These are phyloP conservation scores for Kurtzmaniella natalensis DNA, from an alignment of 1,139 yeast species.

Conservation along the genomic window DNA sequence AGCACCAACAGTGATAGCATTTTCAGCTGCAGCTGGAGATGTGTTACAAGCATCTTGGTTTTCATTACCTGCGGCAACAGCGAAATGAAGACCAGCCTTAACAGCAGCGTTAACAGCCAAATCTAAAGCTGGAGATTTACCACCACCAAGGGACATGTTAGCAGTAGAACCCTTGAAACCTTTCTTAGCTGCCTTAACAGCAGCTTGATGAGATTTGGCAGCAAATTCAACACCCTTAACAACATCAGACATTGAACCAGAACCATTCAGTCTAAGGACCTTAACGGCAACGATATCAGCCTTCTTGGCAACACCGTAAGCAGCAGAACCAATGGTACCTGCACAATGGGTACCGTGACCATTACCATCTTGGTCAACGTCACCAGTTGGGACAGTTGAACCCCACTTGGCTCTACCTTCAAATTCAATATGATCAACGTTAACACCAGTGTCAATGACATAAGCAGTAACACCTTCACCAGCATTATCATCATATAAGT, in stretches of 20 bases:
- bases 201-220: constrained; percentile 57
- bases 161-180: constrained; percentile 85
- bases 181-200: constrained; percentile 51
- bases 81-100: constrained; percentile 74
- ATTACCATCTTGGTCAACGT: constrained; percentile 80
- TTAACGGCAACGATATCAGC: constrained; percentile 74
- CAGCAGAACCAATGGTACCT: constrained; percentile 72
- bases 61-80: constrained; percentile 89
- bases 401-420: constrained; percentile 96
- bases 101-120: constrained; percentile 83
- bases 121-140: constrained; percentile 76
- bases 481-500: constrained; percentile 75
- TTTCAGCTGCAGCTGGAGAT: constrained; percentile 77
- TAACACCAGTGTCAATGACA: constrained; percentile 90
- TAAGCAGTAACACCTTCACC: constrained; percentile 94
- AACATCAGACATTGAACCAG: constrained; percentile 78
- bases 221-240: constrained; percentile 79
- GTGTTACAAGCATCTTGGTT: constrained; percentile 80
- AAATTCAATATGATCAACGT: constrained; percentile 74
- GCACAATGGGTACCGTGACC: constrained; percentile 96
- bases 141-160: constrained; percentile 89
- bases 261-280: constrained; percentile 71
- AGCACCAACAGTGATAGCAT: constrained; percentile 81
- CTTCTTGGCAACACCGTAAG: constrained; percentile 76
- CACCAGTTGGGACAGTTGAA: constrained; percentile 80